Base-by-base conservation (phyloP, 305 asterid genomes). In the Andrographis paniculata region DNA sequence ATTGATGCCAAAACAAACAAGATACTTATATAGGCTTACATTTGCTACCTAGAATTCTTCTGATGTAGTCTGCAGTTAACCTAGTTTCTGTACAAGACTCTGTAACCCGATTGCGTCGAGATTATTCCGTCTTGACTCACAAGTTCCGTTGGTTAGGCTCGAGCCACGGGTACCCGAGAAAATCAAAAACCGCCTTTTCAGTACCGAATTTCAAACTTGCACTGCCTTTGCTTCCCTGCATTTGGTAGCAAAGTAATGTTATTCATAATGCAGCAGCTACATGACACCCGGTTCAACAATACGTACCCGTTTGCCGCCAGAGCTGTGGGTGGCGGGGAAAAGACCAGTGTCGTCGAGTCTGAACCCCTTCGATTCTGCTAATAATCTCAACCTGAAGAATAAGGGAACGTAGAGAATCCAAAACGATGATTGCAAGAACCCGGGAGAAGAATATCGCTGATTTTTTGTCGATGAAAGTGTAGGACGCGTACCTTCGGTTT, bases 361-460 rank as follows among this genome's bases (percentile, higher is more conserved):
- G 55, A 83, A 91, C 31, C 99, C 96, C 66, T 83, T 91, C 17
- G 96, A 70, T 56, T 83, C 95, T 56, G 96, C 99, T 52, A 87
- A 66, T 41, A 83, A 42, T 72, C 95, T 83, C 50, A 91, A 70
- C 71, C 98, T 86, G 77, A 52, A 63, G 22, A 13, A 41, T 20
- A 24, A 21, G 13, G 14, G 23, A n/a, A n/a, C n/a, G n/a, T n/a
- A n/a, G n/a, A 17, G 20, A 41, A 22, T 24, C 30, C 30, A 24
- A 4, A 31, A 31, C 2, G 6, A 31, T 31, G 4, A 10, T 31
- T 8, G 37, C 30, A 24, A 24, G 30, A 24, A 24, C 30, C 30
- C 38, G 12, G n/a, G n/a, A n/a, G n/a, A n/a, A n/a, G n/a, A n/a
- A n/a, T n/a, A n/a, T n/a, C n/a, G n/a, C n/a, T n/a, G n/a, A n/a